These are phyloP conservation scores for Boletellus ananas DNA, from an alignment of 768 basidiomycete genomes.

Conservation along the genomic window DNA sequence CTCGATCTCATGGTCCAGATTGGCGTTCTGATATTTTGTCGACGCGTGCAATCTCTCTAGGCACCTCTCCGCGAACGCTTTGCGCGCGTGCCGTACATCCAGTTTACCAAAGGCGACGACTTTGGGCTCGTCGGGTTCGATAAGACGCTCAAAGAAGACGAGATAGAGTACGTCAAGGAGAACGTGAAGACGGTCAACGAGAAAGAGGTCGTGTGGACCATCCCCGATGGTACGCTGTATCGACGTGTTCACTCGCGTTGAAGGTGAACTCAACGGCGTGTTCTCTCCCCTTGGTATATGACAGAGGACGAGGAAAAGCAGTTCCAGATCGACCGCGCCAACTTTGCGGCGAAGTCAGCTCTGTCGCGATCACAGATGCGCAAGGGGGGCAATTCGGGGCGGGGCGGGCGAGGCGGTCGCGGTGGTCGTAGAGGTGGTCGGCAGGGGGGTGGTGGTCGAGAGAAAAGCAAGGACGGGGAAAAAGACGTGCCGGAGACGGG, in stretches of 20 bases:
- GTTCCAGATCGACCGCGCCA: conserved; percentile 73
- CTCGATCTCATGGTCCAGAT: background rate
- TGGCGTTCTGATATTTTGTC: no score
- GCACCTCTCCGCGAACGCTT: conserved; percentile 47
- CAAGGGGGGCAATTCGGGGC: conserved; percentile 31
- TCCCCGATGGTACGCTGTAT: conserved; percentile 50
- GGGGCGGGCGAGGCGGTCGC: conserved; percentile 46
- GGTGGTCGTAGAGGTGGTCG: conserved; percentile 32
- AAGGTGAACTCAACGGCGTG: background rate
- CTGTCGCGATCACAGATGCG: conserved; percentile 38
- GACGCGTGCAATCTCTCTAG: conserved; percentile 17
- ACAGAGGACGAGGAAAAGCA: conserved; percentile 68
- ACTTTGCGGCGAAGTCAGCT: conserved; percentile 55
- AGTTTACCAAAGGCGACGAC: conserved; percentile 43
- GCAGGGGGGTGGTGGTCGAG: conserved; percentile 25
- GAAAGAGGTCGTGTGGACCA: conserved; percentile 60
- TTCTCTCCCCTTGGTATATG: background rate
- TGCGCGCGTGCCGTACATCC: conserved; percentile 44
- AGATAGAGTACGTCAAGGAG: conserved; percentile 65
- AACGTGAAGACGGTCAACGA: conserved; percentile 61
- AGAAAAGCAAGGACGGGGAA: conserved; percentile 12
- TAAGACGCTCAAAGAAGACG: conserved; percentile 67
- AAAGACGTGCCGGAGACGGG: conserved; percentile 19
- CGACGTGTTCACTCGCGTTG: no score
- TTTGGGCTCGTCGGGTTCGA: conserved; percentile 53